These are phyloP conservation scores for Martensiomyces pterosporus DNA, from an alignment of 192 early-diverging fungal genomes.

Conservation along the genomic window DNA sequence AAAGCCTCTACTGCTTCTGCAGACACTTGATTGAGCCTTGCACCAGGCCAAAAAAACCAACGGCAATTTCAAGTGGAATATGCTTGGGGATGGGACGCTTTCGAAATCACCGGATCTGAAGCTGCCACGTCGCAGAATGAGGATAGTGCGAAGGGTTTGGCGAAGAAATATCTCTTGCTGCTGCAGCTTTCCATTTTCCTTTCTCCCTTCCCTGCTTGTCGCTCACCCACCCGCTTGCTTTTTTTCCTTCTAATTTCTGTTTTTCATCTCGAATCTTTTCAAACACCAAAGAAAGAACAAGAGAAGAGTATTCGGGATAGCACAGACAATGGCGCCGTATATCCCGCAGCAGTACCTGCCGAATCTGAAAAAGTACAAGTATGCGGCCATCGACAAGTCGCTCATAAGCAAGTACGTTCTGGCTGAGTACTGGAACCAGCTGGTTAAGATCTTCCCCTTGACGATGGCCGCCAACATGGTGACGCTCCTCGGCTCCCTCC, in stretches of 20 bases:
- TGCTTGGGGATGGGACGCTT: no score
- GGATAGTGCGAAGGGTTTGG: no score
- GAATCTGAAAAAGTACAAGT: constrained; percentile 81
- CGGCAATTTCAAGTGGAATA: no score
- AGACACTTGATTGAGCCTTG: no score
- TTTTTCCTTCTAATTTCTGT: not conserved
- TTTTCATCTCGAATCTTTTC: not conserved
- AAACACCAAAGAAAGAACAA: no score
- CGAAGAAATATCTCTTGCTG: no score
- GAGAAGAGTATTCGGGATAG: no score
- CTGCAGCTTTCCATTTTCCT: not conserved
- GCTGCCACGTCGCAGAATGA: no score
- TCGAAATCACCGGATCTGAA: no score
- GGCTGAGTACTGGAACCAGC: constrained; percentile 81
- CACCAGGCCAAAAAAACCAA: no score
- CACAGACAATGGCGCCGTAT: constrained; percentile 52
- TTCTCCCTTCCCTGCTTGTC: constrained; percentile 7
- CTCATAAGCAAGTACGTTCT: constrained; percentile 68
- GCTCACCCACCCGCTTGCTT: not conserved
- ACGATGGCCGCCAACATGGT: constrained; percentile 90
- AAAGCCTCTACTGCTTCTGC: no score
- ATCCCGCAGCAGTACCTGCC: constrained; percentile 58
- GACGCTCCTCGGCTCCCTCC: constrained; percentile 79
- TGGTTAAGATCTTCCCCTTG: constrained; percentile 78
- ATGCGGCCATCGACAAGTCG: constrained; percentile 83